A percentile compares a stretch with the other conserved stretches of the same genome.
These are phyloP conservation scores for Sporisorium exsertum DNA, from an alignment of 1,284 basidiomycete species.

Conservation along the genomic window DNA sequence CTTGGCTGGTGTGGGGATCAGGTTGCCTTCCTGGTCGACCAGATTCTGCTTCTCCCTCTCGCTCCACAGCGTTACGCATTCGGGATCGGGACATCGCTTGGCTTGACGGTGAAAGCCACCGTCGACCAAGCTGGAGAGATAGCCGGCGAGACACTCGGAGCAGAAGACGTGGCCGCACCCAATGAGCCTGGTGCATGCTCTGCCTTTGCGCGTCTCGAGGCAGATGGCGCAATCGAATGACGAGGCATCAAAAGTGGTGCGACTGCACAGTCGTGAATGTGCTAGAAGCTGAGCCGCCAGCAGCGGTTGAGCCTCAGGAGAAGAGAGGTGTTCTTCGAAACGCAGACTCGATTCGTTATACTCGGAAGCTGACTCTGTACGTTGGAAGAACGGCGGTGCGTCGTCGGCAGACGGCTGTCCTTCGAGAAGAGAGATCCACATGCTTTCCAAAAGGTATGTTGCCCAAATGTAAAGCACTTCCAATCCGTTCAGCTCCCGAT, in stretches of 20 bases:
- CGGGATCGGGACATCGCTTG: constrained; percentile 48
- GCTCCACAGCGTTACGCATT: constrained; percentile 46
- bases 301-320: constrained; percentile 10
- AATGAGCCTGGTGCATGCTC: constrained; percentile 29
- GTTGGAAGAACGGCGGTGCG: constrained; percentile 14
- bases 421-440: constrained; percentile 37
- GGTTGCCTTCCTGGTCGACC: constrained; percentile 41
- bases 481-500: constrained; percentile 26
- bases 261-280: constrained; percentile 37
- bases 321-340: constrained; percentile 28
- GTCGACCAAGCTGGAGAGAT: constrained; percentile 44
- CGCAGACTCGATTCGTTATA: constrained; percentile 1
- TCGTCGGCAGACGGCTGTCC: background rate
- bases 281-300: constrained; percentile 34
- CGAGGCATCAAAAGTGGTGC: constrained; percentile 40
- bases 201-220: constrained; percentile 49
- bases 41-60: constrained; percentile 42
- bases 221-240: constrained; percentile 55
- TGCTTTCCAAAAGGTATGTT: constrained; percentile 30
- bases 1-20: constrained; percentile 12
- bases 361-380: background rate
- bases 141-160: constrained; percentile 44
- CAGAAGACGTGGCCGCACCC: constrained; percentile 56
- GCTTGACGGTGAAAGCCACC: constrained; percentile 50
- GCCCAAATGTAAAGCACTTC: constrained; percentile 52